phyloP scores from a whole-genome alignment of 345 rosid species.

The Camelina hispida region DNA sequence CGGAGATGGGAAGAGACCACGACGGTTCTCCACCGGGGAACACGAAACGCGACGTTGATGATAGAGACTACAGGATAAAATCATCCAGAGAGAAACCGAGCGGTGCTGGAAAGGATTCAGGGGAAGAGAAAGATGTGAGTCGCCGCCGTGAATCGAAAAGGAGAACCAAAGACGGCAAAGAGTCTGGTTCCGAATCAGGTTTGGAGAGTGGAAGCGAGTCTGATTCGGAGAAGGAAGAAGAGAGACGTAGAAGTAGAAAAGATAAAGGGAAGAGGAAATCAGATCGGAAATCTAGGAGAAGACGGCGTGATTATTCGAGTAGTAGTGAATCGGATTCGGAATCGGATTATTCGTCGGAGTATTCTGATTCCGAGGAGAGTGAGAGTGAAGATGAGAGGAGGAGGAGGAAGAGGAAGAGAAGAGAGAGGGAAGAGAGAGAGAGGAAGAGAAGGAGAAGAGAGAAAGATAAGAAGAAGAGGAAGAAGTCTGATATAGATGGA shows the following conservation, averaged over 20 bases:
- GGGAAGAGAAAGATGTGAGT: slow-evolving; percentile 44
- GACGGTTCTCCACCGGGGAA: slow-evolving; percentile 33
- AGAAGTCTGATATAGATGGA: slow-evolving; percentile 30
- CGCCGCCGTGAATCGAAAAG: slow-evolving; percentile 38
- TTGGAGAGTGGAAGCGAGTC: slow-evolving; percentile 44
- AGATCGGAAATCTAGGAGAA: slow-evolving; percentile 47
- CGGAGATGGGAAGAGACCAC: slow-evolving; percentile 41
- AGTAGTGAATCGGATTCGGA: slow-evolving; percentile 44
- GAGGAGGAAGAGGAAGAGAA: slow-evolving; percentile 52
- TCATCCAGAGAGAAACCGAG: slow-evolving; percentile 35
- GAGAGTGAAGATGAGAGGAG: slow-evolving; percentile 46
- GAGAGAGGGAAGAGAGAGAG: slow-evolving; percentile 40
- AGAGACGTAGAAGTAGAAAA: slow-evolving; percentile 44
- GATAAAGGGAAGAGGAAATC: slow-evolving; percentile 45
- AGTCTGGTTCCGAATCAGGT: slow-evolving; percentile 33
- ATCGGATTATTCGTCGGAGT: slow-evolving; percentile 50
- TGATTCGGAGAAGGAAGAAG: slow-evolving; percentile 46
- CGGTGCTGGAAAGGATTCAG: slow-evolving; percentile 32
- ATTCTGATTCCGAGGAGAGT: slow-evolving; percentile 54
- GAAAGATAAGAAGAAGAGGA: slow-evolving; percentile 39
- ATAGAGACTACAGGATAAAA: slow-evolving; percentile 32
- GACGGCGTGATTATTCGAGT: slow-evolving; percentile 41
- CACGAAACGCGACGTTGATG: slow-evolving; percentile 18
- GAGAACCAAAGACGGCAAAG: slow-evolving; percentile 38
- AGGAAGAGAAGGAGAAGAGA: slow-evolving; percentile 35